These are phyloP conservation scores for Suillus cothurnatus DNA, from an alignment of 768 basidiomycete genomes.

Conservation along the genomic window DNA sequence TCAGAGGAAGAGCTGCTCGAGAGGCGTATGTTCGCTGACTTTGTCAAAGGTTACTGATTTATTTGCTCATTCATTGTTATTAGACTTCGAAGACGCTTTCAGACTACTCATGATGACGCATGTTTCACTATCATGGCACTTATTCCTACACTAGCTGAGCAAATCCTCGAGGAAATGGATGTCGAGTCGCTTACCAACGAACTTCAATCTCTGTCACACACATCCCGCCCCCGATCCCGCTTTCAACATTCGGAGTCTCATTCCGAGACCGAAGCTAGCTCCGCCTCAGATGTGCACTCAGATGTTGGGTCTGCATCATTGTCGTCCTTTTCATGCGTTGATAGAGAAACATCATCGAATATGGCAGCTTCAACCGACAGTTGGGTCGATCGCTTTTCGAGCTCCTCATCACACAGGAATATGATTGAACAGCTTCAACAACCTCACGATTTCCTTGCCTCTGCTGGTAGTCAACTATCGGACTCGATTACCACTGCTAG, in stretches of 20 bases:
- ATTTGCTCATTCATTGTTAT: slow-evolving; percentile 7
- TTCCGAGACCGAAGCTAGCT: slow-evolving; percentile 40
- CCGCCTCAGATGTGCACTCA: slow-evolving; percentile 43
- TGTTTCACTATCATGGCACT: slow-evolving; percentile 76
- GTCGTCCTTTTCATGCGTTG: slow-evolving; percentile 40
- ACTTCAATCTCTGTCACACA: slow-evolving; percentile 47
- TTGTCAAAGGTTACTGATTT: slow-evolving; percentile 4
- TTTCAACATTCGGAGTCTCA: slow-evolving; percentile 25
- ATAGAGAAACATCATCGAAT: slow-evolving; percentile 40
- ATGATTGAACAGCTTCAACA: slow-evolving; percentile 10
- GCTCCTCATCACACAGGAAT: not conserved
- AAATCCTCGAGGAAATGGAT: slow-evolving; percentile 73
- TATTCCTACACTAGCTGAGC: slow-evolving; percentile 63
- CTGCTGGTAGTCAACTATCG: slow-evolving; percentile 31
- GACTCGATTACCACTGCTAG: slow-evolving; percentile 43
- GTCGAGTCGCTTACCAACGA: slow-evolving; percentile 70
- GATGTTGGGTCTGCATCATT: slow-evolving; percentile 46
- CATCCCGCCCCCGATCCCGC: slow-evolving; percentile 25
- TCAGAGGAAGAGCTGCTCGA: slow-evolving; percentile 60
- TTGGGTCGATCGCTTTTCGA: slow-evolving; percentile 47
- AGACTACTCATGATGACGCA: slow-evolving; percentile 74
- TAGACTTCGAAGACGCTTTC: slow-evolving; percentile 74
- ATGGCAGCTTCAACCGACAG: slow-evolving; percentile 38
- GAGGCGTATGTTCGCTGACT: slow-evolving; percentile 58
- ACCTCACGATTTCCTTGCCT: slow-evolving; percentile 16